phyloP scores from a whole-genome alignment of 306 rosid species.

The Casuarina equisetifolia region DNA sequence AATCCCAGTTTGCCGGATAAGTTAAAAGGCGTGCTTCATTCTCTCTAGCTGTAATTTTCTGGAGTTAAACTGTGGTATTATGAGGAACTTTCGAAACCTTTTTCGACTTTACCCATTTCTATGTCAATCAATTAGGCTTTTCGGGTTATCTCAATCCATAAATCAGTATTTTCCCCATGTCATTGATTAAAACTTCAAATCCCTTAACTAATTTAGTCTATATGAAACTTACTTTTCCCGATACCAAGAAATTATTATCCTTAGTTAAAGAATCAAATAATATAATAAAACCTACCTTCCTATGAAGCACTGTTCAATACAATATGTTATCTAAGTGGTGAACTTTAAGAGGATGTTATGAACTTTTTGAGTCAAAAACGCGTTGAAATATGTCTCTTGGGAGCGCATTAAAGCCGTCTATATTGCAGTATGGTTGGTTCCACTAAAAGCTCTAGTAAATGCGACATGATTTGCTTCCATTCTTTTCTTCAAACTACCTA shows the following conservation, averaged over 20 bases:
- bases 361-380: slow-evolving; percentile 1
- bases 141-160: no score
- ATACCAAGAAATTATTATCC: no score
- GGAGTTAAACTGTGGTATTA: not conserved
- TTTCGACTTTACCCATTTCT: not conserved
- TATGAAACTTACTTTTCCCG: no score
- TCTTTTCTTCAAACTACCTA: not conserved
- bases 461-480: not conserved
- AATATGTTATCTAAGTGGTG: not conserved
- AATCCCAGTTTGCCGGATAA: not conserved
- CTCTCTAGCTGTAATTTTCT: not conserved
- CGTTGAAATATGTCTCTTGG: not conserved
- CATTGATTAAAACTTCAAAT: no score
- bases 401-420: not conserved
- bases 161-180: no score
- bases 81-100: not conserved
- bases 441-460: not conserved
- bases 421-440: not conserved
- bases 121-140: not conserved
- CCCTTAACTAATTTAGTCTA: no score
- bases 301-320: not conserved
- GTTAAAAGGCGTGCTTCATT: not conserved
- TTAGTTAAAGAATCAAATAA: not conserved
- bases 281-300: not conserved
- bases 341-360: not conserved